Conservation (phyloP, 23 red algal genomes). For the Gracilaria vermiculophylla region DNA sequence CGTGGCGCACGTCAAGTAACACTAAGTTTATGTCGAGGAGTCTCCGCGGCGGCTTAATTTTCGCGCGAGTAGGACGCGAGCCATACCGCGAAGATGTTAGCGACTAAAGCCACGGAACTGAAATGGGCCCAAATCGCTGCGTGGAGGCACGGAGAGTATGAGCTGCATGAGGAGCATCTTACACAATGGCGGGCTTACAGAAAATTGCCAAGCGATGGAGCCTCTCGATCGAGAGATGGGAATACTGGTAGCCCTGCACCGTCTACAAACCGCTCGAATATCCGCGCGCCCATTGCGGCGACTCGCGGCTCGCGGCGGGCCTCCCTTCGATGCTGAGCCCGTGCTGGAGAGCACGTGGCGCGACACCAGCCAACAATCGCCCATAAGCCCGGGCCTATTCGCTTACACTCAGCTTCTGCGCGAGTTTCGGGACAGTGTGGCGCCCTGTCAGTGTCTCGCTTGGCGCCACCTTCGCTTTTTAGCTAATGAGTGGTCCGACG, state of each 20-base stretch:
- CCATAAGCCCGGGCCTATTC: not conserved
- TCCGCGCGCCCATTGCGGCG: not conserved
- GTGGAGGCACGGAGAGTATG: no score
- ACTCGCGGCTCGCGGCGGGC: not conserved
- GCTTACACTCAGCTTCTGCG: not conserved
- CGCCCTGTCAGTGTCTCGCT: not conserved
- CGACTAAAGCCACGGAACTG: no score
- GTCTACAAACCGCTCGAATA: not conserved
- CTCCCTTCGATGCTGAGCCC: not conserved
- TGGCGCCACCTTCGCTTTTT: not conserved
- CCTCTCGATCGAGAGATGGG: no score
- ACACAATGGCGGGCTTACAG: no score
- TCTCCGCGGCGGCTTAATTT: no score
- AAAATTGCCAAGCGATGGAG: no score
- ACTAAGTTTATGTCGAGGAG: no score
- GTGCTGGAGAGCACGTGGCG: not conserved
- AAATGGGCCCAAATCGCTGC: no score
- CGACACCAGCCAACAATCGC: not conserved
- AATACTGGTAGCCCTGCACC: not conserved
- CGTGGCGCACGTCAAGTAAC: not conserved
- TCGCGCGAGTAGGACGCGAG: no score
- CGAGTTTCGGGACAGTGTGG: not conserved
- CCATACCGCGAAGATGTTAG: no score
- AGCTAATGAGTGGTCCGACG: not conserved
- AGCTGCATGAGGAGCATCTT: no score